A percentile compares a stretch with the other conserved stretches of the same genome.
Conservation (phyloP, 2,329 filamentous ascomycete genomes). For the Emergomyces orientalis region DNA sequence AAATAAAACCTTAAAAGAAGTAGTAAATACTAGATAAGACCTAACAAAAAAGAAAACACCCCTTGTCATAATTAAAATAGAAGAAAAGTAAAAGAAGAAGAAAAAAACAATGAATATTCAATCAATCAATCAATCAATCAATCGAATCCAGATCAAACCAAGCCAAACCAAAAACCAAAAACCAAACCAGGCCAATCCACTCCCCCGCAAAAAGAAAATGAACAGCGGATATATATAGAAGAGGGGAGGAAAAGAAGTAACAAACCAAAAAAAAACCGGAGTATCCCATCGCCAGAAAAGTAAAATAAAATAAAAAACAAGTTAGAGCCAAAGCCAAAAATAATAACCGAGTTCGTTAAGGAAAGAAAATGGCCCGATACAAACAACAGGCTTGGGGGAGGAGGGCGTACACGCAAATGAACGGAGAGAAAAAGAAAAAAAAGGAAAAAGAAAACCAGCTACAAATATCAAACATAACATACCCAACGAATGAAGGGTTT, state of each 20-base stretch:
- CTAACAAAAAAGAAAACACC: background rate
- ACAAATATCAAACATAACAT: background rate
- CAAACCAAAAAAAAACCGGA: too few species aligned
- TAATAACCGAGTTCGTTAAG: background rate
- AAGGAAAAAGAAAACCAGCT: background rate
- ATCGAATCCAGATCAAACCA: background rate
- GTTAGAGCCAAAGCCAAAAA: background rate
- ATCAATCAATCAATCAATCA: background rate
- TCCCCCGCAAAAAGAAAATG: slow-evolving; percentile 7
- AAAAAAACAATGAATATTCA: background rate
- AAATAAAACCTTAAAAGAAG: background rate
- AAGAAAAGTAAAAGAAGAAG: background rate
- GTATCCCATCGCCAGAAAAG: background rate
- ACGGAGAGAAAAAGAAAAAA: slow-evolving; percentile 1
- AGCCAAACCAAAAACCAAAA: background rate
- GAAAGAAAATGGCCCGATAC: background rate
- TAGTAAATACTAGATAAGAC: background rate
- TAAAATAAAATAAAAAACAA: too few species aligned
- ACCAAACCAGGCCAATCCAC: background rate
- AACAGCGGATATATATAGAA: background rate
- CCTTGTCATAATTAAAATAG: background rate
- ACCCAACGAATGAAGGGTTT: background rate
- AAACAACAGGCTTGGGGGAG: too few species aligned
- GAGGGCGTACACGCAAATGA: background rate
- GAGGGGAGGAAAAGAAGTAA: slow-evolving; percentile 22